Evolutionary conservation across 768 basidiomycete species (phyloP), one percentile per base, ranked within the genome.

Genomic region (Daedaleopsis nitida): DNA sequence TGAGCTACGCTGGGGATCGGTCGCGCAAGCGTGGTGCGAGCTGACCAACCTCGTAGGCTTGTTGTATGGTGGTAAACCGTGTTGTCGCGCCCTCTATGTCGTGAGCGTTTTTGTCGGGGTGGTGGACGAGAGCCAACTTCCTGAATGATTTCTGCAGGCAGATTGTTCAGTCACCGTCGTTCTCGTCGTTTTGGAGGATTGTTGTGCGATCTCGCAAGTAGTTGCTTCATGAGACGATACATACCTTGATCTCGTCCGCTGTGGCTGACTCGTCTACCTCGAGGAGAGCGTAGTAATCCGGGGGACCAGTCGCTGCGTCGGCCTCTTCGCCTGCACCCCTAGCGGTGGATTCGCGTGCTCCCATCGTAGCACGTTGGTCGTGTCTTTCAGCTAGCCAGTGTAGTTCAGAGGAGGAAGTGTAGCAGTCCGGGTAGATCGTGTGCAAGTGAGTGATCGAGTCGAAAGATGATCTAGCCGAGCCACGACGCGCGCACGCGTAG

Each of bases 1-100:
- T 62, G 35, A 65, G 57, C 44, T 52, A 52, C 48, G 52, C 35
- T 12, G 39, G 5, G 39, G 13, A 42, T 17, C 17, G 39, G 39
- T 42, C 39, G 39, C 19, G 24, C 19, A 19, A 35, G 3, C 38
- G 52, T 39, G 32, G 19, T 27, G 13, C 23, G 32, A 32, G 50
- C 27, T n/a, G 32, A 70, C 82, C 53, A 64, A 91, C 95, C 82
- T 98, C 97, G 69, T 98, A 98, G 5, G 97, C 97, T 69, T 96
- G 92, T 68, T 98, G 97, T 9, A 99, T 76, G 17, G 83, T 76
- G 1, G 96, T 89, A 70, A 98, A 99, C 13, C 89, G 83, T 66
- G 89, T 79, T 0, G 94, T 98, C 0, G 97, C 87, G 39, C 85
- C 92, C 64, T 96, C 93, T 4, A 91, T 73, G 68, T 96, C 87